Percentiles rank a stretch among this genome's conserved stretches.
These are phyloP conservation scores for Podochytrium sp. DNA, from an alignment of 192 early-diverging fungal genomes.

Conservation along the genomic window DNA sequence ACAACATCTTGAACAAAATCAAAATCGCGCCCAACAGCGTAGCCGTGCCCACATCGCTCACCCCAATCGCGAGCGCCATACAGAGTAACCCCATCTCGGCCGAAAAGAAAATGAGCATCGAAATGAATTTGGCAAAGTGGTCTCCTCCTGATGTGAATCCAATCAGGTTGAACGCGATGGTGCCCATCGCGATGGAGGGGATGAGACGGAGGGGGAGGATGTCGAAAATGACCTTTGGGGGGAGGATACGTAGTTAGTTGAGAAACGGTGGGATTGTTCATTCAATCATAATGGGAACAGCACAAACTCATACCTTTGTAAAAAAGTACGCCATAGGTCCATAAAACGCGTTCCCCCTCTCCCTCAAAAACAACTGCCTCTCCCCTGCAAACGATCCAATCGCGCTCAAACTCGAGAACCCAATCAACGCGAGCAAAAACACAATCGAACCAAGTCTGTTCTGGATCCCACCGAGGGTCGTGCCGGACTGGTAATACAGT, in stretches of 20 bases:
- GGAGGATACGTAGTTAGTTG: too few species aligned
- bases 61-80: conserved; percentile 58
- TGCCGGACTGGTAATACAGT: conserved; percentile 65
- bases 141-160: conserved; percentile 52
- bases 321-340: conserved; percentile 52
- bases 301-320: conserved; percentile 7
- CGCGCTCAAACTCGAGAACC: conserved; percentile 69
- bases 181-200: conserved; percentile 66
- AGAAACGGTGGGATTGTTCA: too few species aligned
- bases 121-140: conserved; percentile 62
- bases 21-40: conserved; percentile 64
- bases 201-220: conserved; percentile 68
- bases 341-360: conserved; percentile 57
- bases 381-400: conserved; percentile 62
- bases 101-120: conserved; percentile 70
- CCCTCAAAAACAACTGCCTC: conserved; percentile 49
- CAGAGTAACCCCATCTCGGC: conserved; percentile 64
- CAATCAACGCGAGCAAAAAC: conserved; percentile 70
- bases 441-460: conserved; percentile 74
- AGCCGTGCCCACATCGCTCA: conserved; percentile 62
- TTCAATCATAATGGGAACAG: background rate
- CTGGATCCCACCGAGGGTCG: conserved; percentile 68
- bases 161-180: conserved; percentile 73
- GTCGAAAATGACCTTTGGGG: conserved; percentile 67
- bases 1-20: conserved; percentile 77